Evolutionary conservation across 2,329 filamentous ascomycete species (phyloP).

Genomic region (Neonectria neomacrospora): DNA sequence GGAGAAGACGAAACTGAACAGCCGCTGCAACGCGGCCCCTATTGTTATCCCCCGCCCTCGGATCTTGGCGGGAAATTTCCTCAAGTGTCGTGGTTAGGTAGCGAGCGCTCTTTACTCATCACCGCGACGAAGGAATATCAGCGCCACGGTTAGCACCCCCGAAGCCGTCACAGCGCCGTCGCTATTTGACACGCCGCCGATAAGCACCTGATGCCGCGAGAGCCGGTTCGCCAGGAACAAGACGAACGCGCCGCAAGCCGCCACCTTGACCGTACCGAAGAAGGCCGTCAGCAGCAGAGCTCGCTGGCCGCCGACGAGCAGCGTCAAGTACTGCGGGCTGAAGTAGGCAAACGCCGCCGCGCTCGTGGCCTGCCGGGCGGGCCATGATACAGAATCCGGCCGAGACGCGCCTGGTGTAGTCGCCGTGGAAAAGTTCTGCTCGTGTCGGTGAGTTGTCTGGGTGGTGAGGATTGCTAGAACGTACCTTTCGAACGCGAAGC

Average conservation of each 20-base stretch:
- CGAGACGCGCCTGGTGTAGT: constrained; percentile 23
- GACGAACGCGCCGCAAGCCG: constrained; percentile 23
- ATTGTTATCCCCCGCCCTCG: constrained; percentile 70
- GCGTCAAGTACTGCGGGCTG: constrained; percentile 24
- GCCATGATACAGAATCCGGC: constrained; percentile 26
- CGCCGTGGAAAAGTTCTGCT: constrained; percentile 15
- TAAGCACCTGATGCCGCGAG: constrained; percentile 45
- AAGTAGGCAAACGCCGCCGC: constrained; percentile 29
- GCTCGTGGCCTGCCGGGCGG: constrained; percentile 24
- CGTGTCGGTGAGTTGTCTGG: not conserved
- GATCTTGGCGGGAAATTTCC: constrained; percentile 71
- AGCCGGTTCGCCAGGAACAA: constrained; percentile 26
- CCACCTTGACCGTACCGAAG: constrained; percentile 29
- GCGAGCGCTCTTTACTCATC: constrained; percentile 16
- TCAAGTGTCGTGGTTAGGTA: constrained; percentile 38
- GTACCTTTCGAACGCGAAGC: constrained; percentile 12
- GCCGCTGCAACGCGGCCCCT: constrained; percentile 71
- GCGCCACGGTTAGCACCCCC: constrained; percentile 61
- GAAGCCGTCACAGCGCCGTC: constrained; percentile 51
- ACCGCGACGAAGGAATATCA: constrained; percentile 72
- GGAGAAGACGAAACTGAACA: constrained; percentile 72
- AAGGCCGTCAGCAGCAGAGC: constrained; percentile 24
- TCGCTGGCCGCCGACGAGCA: constrained; percentile 25
- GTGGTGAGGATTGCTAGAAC: not conserved
- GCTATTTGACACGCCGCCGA: constrained; percentile 55